Conservation (phyloP, 306 rosid genomes). For the Urtica urens region DNA sequence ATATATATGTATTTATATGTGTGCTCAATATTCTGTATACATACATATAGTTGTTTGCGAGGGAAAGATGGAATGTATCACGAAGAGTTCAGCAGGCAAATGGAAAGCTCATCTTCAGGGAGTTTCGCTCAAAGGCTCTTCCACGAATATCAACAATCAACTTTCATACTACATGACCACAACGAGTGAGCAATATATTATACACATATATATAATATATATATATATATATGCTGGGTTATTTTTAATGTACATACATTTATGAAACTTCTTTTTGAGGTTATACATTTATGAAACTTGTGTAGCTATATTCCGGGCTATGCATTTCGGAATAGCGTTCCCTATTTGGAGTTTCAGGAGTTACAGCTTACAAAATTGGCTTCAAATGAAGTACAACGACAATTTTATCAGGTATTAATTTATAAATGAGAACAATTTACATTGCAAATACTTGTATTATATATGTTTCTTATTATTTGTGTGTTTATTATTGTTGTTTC, state of each 20-base stretch:
- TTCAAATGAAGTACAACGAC: constrained; percentile 36
- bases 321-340: constrained; percentile 35
- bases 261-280: neutral
- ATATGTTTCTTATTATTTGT: neutral
- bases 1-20: neutral
- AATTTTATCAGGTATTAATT: constrained; percentile 44
- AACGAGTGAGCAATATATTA: constrained; percentile 38
- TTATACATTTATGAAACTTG: neutral
- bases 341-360: constrained; percentile 47
- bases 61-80: constrained; percentile 58
- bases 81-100: constrained; percentile 25
- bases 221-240: neutral
- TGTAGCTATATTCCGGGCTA: constrained; percentile 63
- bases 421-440: neutral
- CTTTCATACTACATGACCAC: constrained; percentile 27
- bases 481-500: no score
- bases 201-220: neutral
- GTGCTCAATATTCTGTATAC: neutral
- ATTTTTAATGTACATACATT: neutral
- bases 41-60: constrained; percentile 31
- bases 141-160: constrained; percentile 24
- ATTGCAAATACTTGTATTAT: neutral
- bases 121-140: constrained; percentile 43
- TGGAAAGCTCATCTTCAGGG: constrained; percentile 44
- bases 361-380: constrained; percentile 43